phyloP scores from a whole-genome alignment of 2,329 filamentous ascomycete genomes.

The Colletotrichum chlorophyti region DNA sequence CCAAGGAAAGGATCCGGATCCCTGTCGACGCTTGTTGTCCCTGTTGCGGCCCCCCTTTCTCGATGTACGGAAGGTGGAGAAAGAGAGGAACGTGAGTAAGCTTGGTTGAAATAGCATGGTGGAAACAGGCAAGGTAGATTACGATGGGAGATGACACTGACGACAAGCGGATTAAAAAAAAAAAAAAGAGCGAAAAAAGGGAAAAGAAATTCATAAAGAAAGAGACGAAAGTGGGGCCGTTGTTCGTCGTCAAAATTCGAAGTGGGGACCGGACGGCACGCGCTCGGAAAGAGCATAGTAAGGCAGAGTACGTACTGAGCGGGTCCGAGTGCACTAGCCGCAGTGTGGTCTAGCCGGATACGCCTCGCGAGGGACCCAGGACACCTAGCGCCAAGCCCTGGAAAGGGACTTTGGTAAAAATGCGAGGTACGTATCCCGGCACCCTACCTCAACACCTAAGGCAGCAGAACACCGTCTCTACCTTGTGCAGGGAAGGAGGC shows the following conservation, averaged over 20 bases:
- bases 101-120: not conserved
- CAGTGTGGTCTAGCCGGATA: not conserved
- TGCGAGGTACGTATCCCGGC: not conserved
- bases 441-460: no score
- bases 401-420: no score
- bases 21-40: constrained; percentile 18
- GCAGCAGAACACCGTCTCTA: no score
- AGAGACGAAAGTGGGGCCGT: not conserved
- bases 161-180: no score
- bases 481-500: no score
- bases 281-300: not conserved
- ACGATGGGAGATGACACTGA: no score
- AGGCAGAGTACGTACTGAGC: constrained; percentile 1
- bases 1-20: constrained; percentile 26
- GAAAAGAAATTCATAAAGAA: not conserved
- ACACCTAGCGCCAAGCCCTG: no score
- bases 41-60: constrained; percentile 28
- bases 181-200: not conserved
- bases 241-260: constrained; percentile 5
- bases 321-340: not conserved
- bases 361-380: not conserved
- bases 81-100: constrained; percentile 22
- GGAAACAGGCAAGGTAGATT: no score
- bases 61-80: constrained; percentile 31
- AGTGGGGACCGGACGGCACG: not conserved